Percentiles rank a stretch among this genome's conserved stretches.
Evolutionary conservation across 768 basidiomycete species (phyloP).

Genomic region (Tephrocybe sp.): DNA sequence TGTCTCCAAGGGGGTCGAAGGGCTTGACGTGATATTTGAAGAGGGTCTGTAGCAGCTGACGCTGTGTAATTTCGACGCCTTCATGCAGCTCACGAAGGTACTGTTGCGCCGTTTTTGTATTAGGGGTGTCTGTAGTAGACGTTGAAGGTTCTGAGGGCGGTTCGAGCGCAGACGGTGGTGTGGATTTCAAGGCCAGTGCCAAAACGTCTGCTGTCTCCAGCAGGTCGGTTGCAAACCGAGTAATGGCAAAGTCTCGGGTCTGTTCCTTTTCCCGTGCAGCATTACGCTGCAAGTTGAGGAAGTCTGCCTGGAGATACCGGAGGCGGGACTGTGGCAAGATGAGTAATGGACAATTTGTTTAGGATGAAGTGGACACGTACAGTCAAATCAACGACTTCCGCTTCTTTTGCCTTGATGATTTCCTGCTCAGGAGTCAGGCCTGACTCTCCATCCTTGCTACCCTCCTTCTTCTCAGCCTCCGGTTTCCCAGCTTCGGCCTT

Average conservation of each 20-base stretch:
- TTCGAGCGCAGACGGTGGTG: constrained; percentile 51
- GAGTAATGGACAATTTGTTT: background rate
- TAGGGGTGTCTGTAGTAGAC: constrained; percentile 18
- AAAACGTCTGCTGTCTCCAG: constrained; percentile 92
- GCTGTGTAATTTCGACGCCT: constrained; percentile 91
- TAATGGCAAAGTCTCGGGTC: constrained; percentile 90
- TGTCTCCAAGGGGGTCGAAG: constrained; percentile 89
- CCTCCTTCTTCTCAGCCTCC: constrained; percentile 22
- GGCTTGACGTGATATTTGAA: constrained; percentile 90
- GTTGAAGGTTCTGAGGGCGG: constrained; percentile 27
- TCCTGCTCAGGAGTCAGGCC: constrained; percentile 24
- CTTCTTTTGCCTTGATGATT: constrained; percentile 79
- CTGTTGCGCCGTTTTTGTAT: constrained; percentile 53
- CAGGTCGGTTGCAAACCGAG: constrained; percentile 85
- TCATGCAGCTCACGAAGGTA: constrained; percentile 71
- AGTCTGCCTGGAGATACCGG: constrained; percentile 92
- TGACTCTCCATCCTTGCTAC: constrained; percentile 23
- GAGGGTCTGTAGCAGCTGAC: constrained; percentile 83
- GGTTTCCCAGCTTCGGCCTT: constrained; percentile 34
- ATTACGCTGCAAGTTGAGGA: constrained; percentile 91
- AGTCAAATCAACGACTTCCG: constrained; percentile 79
- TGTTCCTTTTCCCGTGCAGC: constrained; percentile 89
- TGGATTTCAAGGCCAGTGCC: constrained; percentile 76
- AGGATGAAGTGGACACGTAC: constrained; percentile 40
- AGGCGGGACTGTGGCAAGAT: constrained; percentile 64